Base-by-base conservation (phyloP, 78 protist genomes). In the Dictyostelium purpureum region DNA sequence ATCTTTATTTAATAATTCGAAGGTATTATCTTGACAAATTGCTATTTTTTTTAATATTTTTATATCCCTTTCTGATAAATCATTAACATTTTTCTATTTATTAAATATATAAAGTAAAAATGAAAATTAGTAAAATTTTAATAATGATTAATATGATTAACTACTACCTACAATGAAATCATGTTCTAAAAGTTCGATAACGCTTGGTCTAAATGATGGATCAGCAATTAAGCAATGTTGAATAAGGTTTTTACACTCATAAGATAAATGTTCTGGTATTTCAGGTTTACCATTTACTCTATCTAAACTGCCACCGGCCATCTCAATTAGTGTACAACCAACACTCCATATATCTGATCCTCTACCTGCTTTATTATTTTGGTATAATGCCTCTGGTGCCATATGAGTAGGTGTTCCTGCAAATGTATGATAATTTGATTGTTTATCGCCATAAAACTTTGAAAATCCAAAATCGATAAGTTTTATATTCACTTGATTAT, bases 311-410 rank as follows among this genome's bases (percentile, higher is more conserved):
- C 87, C 95, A 19, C 94, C 92, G 10, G 93, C 94, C 95, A 90
- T 91, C 40, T 95, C 97, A 6, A 89, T 63, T n/a, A 95, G 67
- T 1, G 92, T 89, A 61, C 97, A 95, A n/a, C 96, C 97, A 1
- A 95, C 35, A 63, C 80, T 56, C 97, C 97, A 95, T 21, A 95
- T 87, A 82, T 95, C 97, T 3, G 96, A 37, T 35, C 57, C 43
- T 35, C 95, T 69, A 21, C 96, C 76, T 37, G 93, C 96, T 26
- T 90, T 93, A 18, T 69, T 79, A 26, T 78, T 78, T 51, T 43
- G 81, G 6, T 94, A 94, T 40, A 90, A 83, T 2, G 94, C 96
- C 40, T 95, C 97, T 10, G 97, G 97, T 21, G 97, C 97, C 97
- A 96, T 96, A 40, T 40, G 96, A 16, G 93, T 89, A 4, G 97